Percentiles rank a stretch among this genome's conserved stretches.
phyloP scores from a whole-genome alignment of 768 basidiomycete species.

The Lenzites betulinus region DNA sequence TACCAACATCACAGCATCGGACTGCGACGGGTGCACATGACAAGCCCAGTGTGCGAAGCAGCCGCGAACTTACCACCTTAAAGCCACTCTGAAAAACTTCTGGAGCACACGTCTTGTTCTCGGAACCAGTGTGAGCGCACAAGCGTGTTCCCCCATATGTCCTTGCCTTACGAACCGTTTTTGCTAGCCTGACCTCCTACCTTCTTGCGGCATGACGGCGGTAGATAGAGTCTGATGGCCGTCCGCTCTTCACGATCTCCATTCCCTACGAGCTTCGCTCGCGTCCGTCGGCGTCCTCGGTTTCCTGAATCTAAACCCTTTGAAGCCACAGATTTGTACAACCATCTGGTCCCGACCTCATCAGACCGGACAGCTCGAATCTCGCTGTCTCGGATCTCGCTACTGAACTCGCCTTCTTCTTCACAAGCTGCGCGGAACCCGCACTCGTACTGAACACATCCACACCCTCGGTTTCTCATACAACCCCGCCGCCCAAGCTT shows the following conservation, averaged over 20 bases:
- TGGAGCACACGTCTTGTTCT: background rate
- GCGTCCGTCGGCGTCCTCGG: background rate
- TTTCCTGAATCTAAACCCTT: background rate
- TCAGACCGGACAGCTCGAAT: background rate
- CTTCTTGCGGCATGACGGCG: background rate
- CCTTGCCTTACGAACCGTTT: background rate
- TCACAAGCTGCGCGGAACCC: background rate
- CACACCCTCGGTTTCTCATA: background rate
- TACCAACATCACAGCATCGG: no score
- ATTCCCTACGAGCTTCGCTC: background rate
- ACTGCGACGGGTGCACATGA: no score
- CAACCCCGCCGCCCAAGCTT: no score
- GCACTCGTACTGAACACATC: background rate
- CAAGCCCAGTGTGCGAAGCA: background rate
- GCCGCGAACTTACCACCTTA: background rate
- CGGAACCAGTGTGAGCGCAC: background rate
- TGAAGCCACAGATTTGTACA: background rate
- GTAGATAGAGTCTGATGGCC: conserved; percentile 3
- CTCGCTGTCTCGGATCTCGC: background rate
- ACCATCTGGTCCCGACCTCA: background rate
- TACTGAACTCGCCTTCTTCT: background rate
- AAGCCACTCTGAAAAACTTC: background rate
- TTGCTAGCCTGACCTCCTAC: background rate
- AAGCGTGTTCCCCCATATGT: background rate
- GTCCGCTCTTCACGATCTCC: background rate